These are phyloP conservation scores for Drechslerella stenobrocha DNA, from an alignment of 2,329 filamentous ascomycete genomes.

Conservation along the genomic window DNA sequence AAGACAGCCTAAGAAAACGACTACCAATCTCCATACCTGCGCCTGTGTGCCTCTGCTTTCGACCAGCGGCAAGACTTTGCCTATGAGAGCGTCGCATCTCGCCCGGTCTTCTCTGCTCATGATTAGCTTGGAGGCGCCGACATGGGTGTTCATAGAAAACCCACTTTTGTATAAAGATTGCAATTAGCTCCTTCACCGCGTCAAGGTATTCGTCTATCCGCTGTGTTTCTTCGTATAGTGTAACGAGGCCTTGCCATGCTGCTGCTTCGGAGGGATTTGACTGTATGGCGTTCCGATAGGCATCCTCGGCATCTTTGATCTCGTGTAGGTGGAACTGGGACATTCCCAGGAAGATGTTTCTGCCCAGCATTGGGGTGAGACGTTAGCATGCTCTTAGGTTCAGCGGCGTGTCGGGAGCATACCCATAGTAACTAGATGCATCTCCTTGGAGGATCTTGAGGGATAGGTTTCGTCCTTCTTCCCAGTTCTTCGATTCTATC, in stretches of 20 bases:
- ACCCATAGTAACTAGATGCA: conserved; percentile 79
- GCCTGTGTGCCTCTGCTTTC: conserved; percentile 43
- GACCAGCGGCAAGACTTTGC: conserved; percentile 33
- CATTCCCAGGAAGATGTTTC: conserved; percentile 83
- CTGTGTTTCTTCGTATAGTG: conserved; percentile 77
- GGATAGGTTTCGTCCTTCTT: conserved; percentile 71
- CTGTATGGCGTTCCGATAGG: conserved; percentile 69
- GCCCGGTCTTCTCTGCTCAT: conserved; percentile 62
- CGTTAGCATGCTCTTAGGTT: neutral
- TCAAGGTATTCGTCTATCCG: conserved; percentile 74
- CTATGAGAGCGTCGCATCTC: conserved; percentile 56
- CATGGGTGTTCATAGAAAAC: conserved; percentile 54
- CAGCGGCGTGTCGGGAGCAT: conserved; percentile 49
- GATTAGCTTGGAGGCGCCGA: conserved; percentile 12
- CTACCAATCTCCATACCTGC: conserved; percentile 10
- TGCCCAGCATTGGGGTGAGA: conserved; percentile 54
- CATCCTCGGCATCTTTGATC: conserved; percentile 71
- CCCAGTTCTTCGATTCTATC: conserved; percentile 76
- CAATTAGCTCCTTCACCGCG: conserved; percentile 72
- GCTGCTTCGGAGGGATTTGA: conserved; percentile 76
- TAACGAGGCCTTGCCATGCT: conserved; percentile 86
- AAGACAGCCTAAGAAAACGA: neutral
- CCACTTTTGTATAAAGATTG: conserved; percentile 70
- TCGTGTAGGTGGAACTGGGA: conserved; percentile 76
- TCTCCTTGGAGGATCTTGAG: conserved; percentile 72